Base-by-base conservation (phyloP, 495 filamentous ascomycete genomes). In the Glutinoglossum americanum region DNA sequence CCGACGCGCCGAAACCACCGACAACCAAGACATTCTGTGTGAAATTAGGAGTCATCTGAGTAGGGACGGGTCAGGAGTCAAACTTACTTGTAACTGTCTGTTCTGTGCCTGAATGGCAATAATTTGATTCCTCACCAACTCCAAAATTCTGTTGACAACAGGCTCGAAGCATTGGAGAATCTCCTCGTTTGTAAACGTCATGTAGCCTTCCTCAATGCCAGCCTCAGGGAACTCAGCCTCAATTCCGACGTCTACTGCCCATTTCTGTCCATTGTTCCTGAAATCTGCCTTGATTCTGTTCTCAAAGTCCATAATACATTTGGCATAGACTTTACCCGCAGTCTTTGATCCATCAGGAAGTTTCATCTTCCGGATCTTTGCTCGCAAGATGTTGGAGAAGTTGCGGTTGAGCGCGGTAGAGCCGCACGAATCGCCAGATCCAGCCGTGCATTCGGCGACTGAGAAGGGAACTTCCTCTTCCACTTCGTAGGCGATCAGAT, bases 221-320 rank as follows among this genome's bases (percentile, higher is more conserved):
- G 81, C 81, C 65, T 85, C 81, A 61, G 81, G 81, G 68, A 82
- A 85, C 64, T 85, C 81, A 57, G 81, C 81, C 68, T 85, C 81
- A 62, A 85, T 85, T 66, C 81, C 81, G 57, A 87, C 77, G 63
- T 85, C 82, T 25, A 85, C 81, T 39, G 81, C 81, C 82, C 82
- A 85, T 65, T 84, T 84, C 65, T 84, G 81, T 33, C 80, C 80
- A 66, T 85, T 85, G 68, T 85, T 85, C n/a, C 82, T 73, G 74
- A 85, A 85, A 69, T 85, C 82, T 51, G 81, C 81, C 71, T 84
- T 85, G 72, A 85, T 84, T 64, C 82, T 70, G 72, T 84, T 84
- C 71, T 85, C 81, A 54, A 85, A 85, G 66, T 85, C 82, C 81
- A 84, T 84, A 68, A 85, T 85, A 67, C 82, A 85, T 68, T 85